phyloP scores from a whole-genome alignment of 1,139 yeast genomes.

The Hansenula lynferdii region DNA sequence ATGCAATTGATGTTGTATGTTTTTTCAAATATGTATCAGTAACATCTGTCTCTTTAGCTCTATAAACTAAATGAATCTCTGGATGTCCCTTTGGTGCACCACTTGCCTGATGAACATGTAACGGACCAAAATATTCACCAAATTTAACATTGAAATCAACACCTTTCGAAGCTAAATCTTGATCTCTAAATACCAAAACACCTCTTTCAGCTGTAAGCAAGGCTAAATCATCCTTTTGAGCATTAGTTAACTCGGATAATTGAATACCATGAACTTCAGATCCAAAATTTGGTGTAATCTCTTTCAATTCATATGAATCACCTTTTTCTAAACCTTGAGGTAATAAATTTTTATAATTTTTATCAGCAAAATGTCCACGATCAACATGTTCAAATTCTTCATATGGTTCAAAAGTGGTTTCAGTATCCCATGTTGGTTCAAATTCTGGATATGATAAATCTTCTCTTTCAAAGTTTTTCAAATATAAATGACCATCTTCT shows the following conservation, averaged over 20 bases:
- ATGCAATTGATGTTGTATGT: constrained; percentile 33
- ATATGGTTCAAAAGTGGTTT: constrained; percentile 33
- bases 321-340: too few species aligned
- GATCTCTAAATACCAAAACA: constrained; percentile 58
- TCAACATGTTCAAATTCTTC: constrained; percentile 42
- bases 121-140: constrained; percentile 60
- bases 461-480: neutral
- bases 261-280: constrained; percentile 54
- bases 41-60: constrained; percentile 36
- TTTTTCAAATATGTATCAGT: constrained; percentile 30
- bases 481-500: neutral
- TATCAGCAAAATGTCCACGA: constrained; percentile 51
- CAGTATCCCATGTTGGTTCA: constrained; percentile 42
- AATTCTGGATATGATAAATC: constrained; percentile 18
- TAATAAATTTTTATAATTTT: constrained; percentile 42
- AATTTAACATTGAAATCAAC: constrained; percentile 46
- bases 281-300: constrained; percentile 51
- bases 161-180: constrained; percentile 52
- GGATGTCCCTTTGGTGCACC: constrained; percentile 57
- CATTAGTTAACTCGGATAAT: constrained; percentile 43
- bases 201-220: constrained; percentile 58
- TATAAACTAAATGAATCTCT: constrained; percentile 56
- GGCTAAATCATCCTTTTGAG: constrained; percentile 60
- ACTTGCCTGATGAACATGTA: constrained; percentile 69
- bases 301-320: too few species aligned